These are phyloP conservation scores for Filobasidium wieringae DNA, from an alignment of 768 basidiomycete species.

Conservation along the genomic window DNA sequence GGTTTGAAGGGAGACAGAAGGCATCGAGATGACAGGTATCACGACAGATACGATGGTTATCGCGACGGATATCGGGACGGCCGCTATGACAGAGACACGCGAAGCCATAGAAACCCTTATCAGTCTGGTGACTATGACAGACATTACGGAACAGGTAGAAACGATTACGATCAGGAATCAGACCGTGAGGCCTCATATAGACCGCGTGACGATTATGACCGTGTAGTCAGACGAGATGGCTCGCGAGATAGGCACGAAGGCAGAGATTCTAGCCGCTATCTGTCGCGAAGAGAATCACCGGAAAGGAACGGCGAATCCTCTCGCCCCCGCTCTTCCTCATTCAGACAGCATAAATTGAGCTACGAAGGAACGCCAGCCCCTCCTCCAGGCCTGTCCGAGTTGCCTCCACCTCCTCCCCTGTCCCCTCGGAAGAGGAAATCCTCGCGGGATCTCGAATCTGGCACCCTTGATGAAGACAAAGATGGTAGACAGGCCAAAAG, in stretches of 20 bases:
- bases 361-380: no score
- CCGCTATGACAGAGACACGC: neutral
- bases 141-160: neutral
- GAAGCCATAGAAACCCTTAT: neutral
- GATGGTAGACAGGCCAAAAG: neutral
- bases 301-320: no score
- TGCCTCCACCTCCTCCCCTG: conserved; percentile 45
- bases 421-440: neutral
- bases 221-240: neutral
- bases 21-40: neutral
- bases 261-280: no score
- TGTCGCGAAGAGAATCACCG: no score
- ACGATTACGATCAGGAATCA: neutral
- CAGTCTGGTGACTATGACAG: neutral
- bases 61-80: neutral
- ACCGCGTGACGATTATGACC: neutral
- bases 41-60: neutral
- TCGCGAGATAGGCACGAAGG: no score
- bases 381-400: conserved; percentile 54
- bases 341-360: no score
- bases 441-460: no score
- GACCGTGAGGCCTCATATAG: neutral
- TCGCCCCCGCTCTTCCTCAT: no score
- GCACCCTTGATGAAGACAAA: neutral
- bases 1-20: neutral